Evolutionary conservation across 2,329 filamentous ascomycete genomes (phyloP).

Genomic region (Calonectria henricotiae): DNA sequence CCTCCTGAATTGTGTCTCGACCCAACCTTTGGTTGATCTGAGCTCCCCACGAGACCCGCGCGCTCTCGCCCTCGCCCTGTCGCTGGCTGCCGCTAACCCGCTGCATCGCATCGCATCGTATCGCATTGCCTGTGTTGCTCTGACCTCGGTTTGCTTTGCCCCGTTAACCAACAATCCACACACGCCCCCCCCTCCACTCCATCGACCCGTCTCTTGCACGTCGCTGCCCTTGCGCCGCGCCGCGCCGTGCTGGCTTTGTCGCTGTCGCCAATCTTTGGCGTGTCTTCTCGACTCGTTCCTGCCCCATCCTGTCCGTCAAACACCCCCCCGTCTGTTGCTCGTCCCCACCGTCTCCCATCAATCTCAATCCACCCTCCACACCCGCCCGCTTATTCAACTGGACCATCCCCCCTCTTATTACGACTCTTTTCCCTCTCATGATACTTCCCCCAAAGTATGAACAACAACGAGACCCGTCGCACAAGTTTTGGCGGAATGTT

Average conservation of each 20-base stretch:
- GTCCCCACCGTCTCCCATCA: slow-evolving; percentile 39
- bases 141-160: slow-evolving; percentile 27
- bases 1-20: slow-evolving; percentile 35
- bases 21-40: slow-evolving; percentile 30
- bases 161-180: slow-evolving; percentile 24
- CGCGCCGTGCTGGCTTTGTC: slow-evolving; percentile 25
- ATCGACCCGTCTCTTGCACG: slow-evolving; percentile 20
- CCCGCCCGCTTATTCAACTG: slow-evolving; percentile 45
- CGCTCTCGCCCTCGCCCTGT: slow-evolving; percentile 15
- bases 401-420: slow-evolving; percentile 41
- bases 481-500: slow-evolving; percentile 71
- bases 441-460: slow-evolving; percentile 53
- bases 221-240: slow-evolving; percentile 12
- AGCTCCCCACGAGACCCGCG: slow-evolving; percentile 30
- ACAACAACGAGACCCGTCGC: slow-evolving; percentile 54
- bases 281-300: slow-evolving; percentile 37
- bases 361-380: slow-evolving; percentile 45
- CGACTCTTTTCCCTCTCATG: slow-evolving; percentile 50
- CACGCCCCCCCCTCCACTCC: slow-evolving; percentile 20
- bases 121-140: slow-evolving; percentile 8
- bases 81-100: not conserved
- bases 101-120: slow-evolving; percentile 20
- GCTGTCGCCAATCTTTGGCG: slow-evolving; percentile 29
- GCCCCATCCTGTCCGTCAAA: slow-evolving; percentile 35
- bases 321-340: slow-evolving; percentile 33